These are phyloP conservation scores for Sarcocystis neurona DNA, from an alignment of 169 alveolate species.

Conservation along the genomic window DNA sequence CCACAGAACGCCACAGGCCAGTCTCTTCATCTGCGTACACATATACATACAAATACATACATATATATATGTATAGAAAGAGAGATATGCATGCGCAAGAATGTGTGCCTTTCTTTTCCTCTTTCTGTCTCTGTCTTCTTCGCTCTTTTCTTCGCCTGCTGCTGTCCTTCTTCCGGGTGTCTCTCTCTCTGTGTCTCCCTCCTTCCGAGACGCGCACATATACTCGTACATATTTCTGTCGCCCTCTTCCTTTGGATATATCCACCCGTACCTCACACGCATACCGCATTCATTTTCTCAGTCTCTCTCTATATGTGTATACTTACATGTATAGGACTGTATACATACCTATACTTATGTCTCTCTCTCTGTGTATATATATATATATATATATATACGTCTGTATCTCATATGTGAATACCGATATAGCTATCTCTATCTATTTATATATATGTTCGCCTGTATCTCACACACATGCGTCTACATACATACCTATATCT, in stretches of 20 bases:
- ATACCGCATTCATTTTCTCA: too few species aligned
- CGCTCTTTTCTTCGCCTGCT: neutral
- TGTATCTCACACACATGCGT: neutral
- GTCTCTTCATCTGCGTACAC: neutral
- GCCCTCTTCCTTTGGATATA: too few species aligned
- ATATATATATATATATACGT: too few species aligned
- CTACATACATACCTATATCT: neutral
- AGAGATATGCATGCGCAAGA: neutral
- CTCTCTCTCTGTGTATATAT: too few species aligned
- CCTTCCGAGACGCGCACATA: neutral
- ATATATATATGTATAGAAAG: neutral
- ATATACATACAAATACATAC: neutral
- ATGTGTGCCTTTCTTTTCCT: neutral
- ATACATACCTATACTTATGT: too few species aligned
- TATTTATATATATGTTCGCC: too few species aligned
- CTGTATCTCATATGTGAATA: too few species aligned
- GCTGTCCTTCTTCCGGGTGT: neutral
- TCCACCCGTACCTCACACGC: too few species aligned
- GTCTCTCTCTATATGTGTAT: too few species aligned
- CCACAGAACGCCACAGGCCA: neutral
- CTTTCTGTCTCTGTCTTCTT: neutral
- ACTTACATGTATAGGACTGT: too few species aligned
- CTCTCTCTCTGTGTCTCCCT: slow-evolving; percentile 8
- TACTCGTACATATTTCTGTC: too few species aligned
- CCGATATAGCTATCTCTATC: too few species aligned